These are phyloP conservation scores for Saprolegnia parasitica DNA, from an alignment of 352 stramenopile genomes.

Conservation along the genomic window DNA sequence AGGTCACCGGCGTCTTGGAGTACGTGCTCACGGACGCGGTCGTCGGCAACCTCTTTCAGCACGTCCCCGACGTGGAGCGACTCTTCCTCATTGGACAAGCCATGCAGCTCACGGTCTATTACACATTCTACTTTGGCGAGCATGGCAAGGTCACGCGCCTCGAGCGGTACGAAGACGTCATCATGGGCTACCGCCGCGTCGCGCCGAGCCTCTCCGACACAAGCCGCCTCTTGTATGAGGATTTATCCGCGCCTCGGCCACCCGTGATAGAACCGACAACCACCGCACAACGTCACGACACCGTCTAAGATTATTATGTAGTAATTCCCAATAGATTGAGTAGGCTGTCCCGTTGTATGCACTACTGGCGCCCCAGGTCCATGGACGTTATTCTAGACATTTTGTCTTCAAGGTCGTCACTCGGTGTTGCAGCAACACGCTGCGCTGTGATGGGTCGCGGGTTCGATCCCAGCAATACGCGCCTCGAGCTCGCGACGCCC, in stretches of 20 bases:
- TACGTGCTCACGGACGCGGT: constrained; percentile 8
- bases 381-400: too few relatives aligned
- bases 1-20: constrained; percentile 2
- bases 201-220: not conserved
- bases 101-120: constrained; percentile 8
- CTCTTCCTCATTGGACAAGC: not conserved
- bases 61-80: not conserved
- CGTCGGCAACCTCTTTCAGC: not conserved
- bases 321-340: too few relatives aligned
- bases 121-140: constrained; percentile 13
- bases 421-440: too few relatives aligned
- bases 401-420: too few relatives aligned
- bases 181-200: constrained; percentile 11
- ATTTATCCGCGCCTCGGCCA: not conserved
- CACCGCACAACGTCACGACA: too few relatives aligned
- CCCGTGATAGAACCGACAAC: too few relatives aligned
- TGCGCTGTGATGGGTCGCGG: too few relatives aligned
- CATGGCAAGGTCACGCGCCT: constrained; percentile 10
- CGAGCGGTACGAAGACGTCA: constrained; percentile 10
- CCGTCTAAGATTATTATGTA: too few relatives aligned
- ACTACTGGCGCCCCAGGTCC: too few relatives aligned
- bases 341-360: too few relatives aligned
- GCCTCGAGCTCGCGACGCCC: too few relatives aligned
- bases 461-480: too few relatives aligned
- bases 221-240: constrained; percentile 4